Conservation (phyloP, 129 eudicot species). For the Pseudognaphalium luteoalbum region DNA sequence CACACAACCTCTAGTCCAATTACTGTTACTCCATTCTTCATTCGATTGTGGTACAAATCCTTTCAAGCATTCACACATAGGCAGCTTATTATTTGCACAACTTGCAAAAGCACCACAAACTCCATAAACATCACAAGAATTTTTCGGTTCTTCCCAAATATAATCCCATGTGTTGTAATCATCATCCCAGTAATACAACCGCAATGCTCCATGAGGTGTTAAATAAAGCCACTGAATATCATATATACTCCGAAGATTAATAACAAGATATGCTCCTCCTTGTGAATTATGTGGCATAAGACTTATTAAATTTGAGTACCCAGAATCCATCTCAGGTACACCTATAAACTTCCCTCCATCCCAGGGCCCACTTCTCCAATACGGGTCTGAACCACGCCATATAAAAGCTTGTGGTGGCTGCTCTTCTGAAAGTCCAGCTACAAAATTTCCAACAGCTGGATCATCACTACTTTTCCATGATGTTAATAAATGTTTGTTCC, state of each 20-base stretch:
- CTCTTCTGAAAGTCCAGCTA: slow-evolving; percentile 21
- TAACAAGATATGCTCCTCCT: slow-evolving; percentile 19
- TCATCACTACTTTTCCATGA: slow-evolving; percentile 33
- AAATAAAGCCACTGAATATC: slow-evolving; percentile 1
- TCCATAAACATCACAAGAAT: slow-evolving; percentile 38
- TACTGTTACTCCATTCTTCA: slow-evolving; percentile 30
- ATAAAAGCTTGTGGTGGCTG: slow-evolving; percentile 32
- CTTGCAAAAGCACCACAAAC: slow-evolving; percentile 40
- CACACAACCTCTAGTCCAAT: slow-evolving; percentile 43
- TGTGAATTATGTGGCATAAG: slow-evolving; percentile 20
- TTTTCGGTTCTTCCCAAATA: slow-evolving; percentile 15
- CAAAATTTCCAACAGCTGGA: slow-evolving; percentile 32
- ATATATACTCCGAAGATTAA: not conserved
- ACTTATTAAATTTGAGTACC: slow-evolving; percentile 8
- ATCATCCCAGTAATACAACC: not conserved
- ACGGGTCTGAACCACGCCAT: slow-evolving; percentile 11
- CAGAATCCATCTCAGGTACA: slow-evolving; percentile 14
- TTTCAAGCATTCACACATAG: slow-evolving; percentile 34
- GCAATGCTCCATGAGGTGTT: slow-evolving; percentile 11
- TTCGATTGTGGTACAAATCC: slow-evolving; percentile 37
- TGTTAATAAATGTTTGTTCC: not conserved
- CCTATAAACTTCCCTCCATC: slow-evolving; percentile 35
- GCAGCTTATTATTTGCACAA: slow-evolving; percentile 15
- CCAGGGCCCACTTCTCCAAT: slow-evolving; percentile 42
- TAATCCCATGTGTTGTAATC: not conserved